Evolutionary conservation across 164 flowering plant species (phyloP).

Genomic region (Echeveria elegans): DNA sequence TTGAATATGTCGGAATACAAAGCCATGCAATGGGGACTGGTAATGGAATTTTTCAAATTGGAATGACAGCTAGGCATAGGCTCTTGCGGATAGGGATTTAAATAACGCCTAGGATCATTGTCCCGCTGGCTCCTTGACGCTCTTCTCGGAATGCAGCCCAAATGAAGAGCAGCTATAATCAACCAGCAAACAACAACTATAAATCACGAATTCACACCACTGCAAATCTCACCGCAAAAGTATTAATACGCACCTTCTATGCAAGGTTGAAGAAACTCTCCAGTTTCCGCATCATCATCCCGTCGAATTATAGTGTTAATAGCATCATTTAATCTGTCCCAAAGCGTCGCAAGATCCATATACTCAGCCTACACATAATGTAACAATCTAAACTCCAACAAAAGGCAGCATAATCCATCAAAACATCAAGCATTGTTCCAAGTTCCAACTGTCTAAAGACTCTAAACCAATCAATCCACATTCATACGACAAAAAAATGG

Average conservation of each 20-base stretch:
- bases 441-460: neutral
- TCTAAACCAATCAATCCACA: too few species aligned
- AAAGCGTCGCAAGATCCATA: conserved; percentile 55
- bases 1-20: neutral
- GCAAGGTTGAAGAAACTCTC: conserved; percentile 73
- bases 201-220: neutral
- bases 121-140: conserved; percentile 35
- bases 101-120: conserved; percentile 19
- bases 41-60: neutral
- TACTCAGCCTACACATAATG: conserved; percentile 56
- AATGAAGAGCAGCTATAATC: conserved; percentile 30
- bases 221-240: neutral
- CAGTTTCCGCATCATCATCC: conserved; percentile 70
- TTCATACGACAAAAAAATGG: neutral
- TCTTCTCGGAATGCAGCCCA: conserved; percentile 34
- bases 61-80: neutral
- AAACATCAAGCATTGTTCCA: neutral
- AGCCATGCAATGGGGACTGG: neutral
- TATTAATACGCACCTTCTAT: conserved; percentile 58
- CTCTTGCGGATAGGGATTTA: conserved; percentile 15
- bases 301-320: conserved; percentile 71
- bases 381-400: neutral
- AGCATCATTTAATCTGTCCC: conserved; percentile 73
- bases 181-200: neutral
- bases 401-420: neutral